These are phyloP conservation scores for Aphanomyces stellatus DNA, from an alignment of 352 stramenopile genomes.

Conservation along the genomic window DNA sequence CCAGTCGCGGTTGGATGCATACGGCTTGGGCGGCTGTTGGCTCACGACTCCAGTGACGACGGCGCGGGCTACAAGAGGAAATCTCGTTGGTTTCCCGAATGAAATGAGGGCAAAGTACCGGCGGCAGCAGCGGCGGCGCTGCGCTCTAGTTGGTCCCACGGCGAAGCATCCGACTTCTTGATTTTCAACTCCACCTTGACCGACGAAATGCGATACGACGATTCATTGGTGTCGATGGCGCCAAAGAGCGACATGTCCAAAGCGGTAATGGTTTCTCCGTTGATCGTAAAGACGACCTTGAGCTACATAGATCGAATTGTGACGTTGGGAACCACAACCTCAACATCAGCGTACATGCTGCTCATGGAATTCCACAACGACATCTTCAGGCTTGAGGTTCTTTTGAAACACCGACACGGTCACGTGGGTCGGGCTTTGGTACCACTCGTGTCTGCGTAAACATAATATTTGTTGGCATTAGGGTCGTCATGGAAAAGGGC, in stretches of 20 bases:
- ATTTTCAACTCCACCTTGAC: slow-evolving; percentile 80
- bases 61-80: slow-evolving; percentile 38
- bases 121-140: slow-evolving; percentile 30
- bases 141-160: slow-evolving; percentile 74
- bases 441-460: slow-evolving; percentile 66
- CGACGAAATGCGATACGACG: slow-evolving; percentile 46
- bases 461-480: neutral
- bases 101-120: slow-evolving; percentile 1
- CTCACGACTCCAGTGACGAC: slow-evolving; percentile 29
- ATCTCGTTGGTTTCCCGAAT: no score
- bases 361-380: slow-evolving; percentile 41
- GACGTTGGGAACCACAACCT: neutral
- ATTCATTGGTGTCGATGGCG: slow-evolving; percentile 45
- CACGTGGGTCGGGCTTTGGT: slow-evolving; percentile 73
- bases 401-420: slow-evolving; percentile 80
- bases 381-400: slow-evolving; percentile 56
- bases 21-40: slow-evolving; percentile 47
- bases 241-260: slow-evolving; percentile 65
- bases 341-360: slow-evolving; percentile 32
- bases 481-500: no score
- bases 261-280: slow-evolving; percentile 45
- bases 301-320: slow-evolving; percentile 23
- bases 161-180: slow-evolving; percentile 50
- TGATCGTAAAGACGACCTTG: slow-evolving; percentile 37
- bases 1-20: slow-evolving; percentile 83